phyloP scores from a whole-genome alignment of 371 early-diverging fungal species.

The Neoconidiobolus thromboides region DNA sequence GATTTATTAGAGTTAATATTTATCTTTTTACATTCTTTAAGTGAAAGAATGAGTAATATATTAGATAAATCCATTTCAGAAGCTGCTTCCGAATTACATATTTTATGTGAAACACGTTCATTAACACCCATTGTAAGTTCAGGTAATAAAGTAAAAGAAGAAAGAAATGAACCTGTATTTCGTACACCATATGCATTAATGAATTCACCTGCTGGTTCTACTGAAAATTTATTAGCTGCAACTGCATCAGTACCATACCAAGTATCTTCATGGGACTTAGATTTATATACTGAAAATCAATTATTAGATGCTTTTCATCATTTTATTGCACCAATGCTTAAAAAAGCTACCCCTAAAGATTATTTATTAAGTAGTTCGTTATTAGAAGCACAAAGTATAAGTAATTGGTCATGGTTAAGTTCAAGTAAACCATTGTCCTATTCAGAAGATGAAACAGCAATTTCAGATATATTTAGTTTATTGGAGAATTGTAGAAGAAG shows the following conservation, averaged over 20 bases:
- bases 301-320: constrained; percentile 13
- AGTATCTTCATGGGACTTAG: not conserved
- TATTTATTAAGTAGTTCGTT: constrained; percentile 50
- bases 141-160: not conserved
- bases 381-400: constrained; percentile 49
- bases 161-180: constrained; percentile 1
- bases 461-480: constrained; percentile 47
- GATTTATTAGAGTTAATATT: constrained; percentile 11
- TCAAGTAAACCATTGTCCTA: constrained; percentile 22
- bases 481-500: constrained; percentile 17
- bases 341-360: constrained; percentile 40
- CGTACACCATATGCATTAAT: not conserved
- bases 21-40: constrained; percentile 1
- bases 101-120: not conserved
- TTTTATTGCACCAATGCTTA: constrained; percentile 19
- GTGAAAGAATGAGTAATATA: not conserved
- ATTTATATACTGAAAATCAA: not conserved
- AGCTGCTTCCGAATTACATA: not conserved
- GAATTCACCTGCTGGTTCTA: not conserved
- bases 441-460: constrained; percentile 30
- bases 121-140: not conserved
- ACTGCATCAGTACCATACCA: not conserved
- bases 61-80: not conserved
- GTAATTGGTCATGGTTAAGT: constrained; percentile 33
- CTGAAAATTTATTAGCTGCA: not conserved